phyloP scores from a whole-genome alignment of 768 basidiomycete genomes.

The Myochromella boudieri region DNA sequence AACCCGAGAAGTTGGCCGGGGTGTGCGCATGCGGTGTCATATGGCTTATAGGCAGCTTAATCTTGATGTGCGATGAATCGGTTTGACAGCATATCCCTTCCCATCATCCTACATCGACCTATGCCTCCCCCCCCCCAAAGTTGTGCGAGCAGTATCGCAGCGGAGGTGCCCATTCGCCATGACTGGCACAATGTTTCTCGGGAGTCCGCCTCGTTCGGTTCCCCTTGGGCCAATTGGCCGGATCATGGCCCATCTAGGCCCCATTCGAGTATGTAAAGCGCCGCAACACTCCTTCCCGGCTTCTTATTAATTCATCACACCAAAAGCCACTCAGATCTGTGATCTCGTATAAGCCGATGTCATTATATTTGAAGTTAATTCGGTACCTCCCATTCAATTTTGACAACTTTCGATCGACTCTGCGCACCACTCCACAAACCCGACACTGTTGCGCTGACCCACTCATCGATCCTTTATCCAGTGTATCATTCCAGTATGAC shows the following conservation, averaged over 20 bases:
- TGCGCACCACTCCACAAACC: neutral
- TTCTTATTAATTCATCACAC: neutral
- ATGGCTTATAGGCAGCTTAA: conserved; percentile 3
- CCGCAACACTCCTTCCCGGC: conserved; percentile 3
- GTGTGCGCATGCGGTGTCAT: conserved; percentile 7
- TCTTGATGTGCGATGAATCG: conserved; percentile 1
- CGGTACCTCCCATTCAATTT: neutral
- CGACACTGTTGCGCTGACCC: conserved; percentile 1
- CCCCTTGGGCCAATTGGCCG: neutral
- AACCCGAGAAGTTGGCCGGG: conserved; percentile 14
- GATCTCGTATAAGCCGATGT: conserved; percentile 8
- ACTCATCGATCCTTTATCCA: conserved; percentile 12
- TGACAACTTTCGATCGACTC: conserved; percentile 1
- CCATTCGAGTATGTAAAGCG: neutral
- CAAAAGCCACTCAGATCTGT: conserved; percentile 8
- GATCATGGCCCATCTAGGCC: neutral
- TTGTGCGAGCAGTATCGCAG: neutral
- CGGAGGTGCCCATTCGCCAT: neutral
- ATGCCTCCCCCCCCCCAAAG: neutral
- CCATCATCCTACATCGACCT: neutral
- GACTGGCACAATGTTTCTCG: neutral
- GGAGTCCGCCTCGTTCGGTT: conserved; percentile 9
- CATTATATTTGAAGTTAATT: neutral
- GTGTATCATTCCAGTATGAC: conserved; percentile 2
- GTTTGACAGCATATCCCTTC: neutral